phyloP scores from a whole-genome alignment of 1,284 basidiomycete genomes.

The Thelephora terrestris region DNA sequence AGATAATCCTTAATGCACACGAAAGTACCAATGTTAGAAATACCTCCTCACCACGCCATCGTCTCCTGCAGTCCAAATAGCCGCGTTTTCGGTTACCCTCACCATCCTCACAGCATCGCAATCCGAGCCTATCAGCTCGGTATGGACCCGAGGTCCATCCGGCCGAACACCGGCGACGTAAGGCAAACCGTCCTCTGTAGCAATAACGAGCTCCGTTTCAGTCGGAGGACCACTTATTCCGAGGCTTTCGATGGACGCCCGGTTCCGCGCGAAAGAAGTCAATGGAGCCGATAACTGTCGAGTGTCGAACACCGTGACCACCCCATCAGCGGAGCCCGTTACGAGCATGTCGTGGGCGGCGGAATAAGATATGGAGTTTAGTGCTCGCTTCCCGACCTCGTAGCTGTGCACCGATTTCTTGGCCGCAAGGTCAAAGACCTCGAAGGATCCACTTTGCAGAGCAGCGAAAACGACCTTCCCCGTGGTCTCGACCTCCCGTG shows the following conservation, averaged over 20 bases:
- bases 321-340: slow-evolving; percentile 54
- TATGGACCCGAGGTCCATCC: slow-evolving; percentile 26
- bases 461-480: slow-evolving; percentile 45
- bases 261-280: slow-evolving; percentile 41
- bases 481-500: slow-evolving; percentile 37
- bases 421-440: slow-evolving; percentile 46
- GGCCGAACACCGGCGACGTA: slow-evolving; percentile 35
- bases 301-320: slow-evolving; percentile 49
- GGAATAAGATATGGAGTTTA: slow-evolving; percentile 45
- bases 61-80: slow-evolving; percentile 53
- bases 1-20: too few species aligned
- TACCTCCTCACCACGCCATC: slow-evolving; percentile 47
- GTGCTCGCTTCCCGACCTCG: slow-evolving; percentile 17
- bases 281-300: slow-evolving; percentile 31
- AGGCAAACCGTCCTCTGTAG: slow-evolving; percentile 47
- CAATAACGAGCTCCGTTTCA: slow-evolving; percentile 29
- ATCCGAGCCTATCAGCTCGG: slow-evolving; percentile 40
- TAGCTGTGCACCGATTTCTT: slow-evolving; percentile 36
- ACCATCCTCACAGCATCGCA: slow-evolving; percentile 38
- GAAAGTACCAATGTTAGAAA: not conserved
- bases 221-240: slow-evolving; percentile 21
- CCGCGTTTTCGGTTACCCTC: slow-evolving; percentile 18
- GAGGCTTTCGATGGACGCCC: slow-evolving; percentile 47
- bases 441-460: slow-evolving; percentile 46
- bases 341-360: slow-evolving; percentile 36